Base-by-base conservation (phyloP, 495 filamentous ascomycete genomes). In the Parathielavia hyrcaniae region DNA sequence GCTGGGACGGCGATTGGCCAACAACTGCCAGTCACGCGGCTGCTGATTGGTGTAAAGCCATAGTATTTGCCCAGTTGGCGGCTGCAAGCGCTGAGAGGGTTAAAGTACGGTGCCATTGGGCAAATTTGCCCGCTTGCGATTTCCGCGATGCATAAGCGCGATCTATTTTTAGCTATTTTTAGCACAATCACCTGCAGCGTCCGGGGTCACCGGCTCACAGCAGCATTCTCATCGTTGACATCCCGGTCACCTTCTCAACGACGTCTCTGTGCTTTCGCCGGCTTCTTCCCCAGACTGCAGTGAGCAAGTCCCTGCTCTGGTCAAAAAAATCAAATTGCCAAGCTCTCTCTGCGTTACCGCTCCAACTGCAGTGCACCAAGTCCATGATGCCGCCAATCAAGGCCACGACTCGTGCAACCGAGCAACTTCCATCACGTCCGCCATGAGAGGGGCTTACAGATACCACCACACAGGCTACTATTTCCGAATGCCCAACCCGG, bases 91-190 rank as follows among this genome's bases (percentile, higher is more conserved):
- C 67, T 59, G 50, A 40, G 34, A 51, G 67, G 67, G 67, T 48
- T 64, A 69, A 62, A 64, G n/a, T 53, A 13, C n/a, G 17, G 6
- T 14, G 9, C n/a, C 52, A 64, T 57, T 67, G 62, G 67, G 63
- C 41, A 61, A 69, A 51, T 69, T 69, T 57, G 63, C 67, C 65
- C 67, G 56, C 56, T 63, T 59, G 45, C 65, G 59, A 61, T 65
- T 54, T 60, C 53, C 38, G 34, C 60, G 26, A 58, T 23, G 61
- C 60, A 54, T 57, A 39, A 26, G 45, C 36, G 50, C 40, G 39
- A 40, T 61, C 64, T 69, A 68, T 68, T 68, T 68, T 63, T 66
- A 66, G 61, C 59, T 69, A 69, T 68, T 69, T 68, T 69, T 68
- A 69, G 67, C 53, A 34, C 17, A 19, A 51, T 51, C 36, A 45